Evolutionary conservation across 345 rosid genomes (phyloP), one percentile per base, ranked within the genome.

Genomic region (Eucalyptus albens): DNA sequence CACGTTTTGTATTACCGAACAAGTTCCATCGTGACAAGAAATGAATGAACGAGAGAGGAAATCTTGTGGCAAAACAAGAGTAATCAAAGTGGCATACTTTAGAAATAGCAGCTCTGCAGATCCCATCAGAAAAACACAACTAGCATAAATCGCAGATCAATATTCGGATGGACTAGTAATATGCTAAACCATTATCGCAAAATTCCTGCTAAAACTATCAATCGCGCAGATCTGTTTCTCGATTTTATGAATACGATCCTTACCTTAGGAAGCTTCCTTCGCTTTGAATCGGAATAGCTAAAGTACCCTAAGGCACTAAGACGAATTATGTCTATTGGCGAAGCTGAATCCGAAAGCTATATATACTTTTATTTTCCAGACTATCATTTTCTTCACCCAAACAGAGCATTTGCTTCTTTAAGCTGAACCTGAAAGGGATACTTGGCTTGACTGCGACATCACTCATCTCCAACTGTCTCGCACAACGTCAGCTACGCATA

Each of bases 401-500:
- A 55, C 60, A 22, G 27, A 55, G 1, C 60, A 55, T 55, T 55
- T 55, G 31, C 67, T 60, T 60, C 14, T 60, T 59, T 12, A 50
- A 50, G 53, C 53, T 50, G 8, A 50, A 50, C 6, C 53, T 50
- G 1, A 50, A 50, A 50, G 19, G 0, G 19, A 50, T 50, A 1
- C 53, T 50, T 50, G 53, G 53, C 53, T 50, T 50, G 53, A 50
- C 5, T 49, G 50, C 5, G 1, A 49, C 50, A 49, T 49, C 50
- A 12, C 15, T 49, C 50, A 12, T 49, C 50, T 49, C 50, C 19
- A 6, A 60, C 77, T 4, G 21, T 67, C 67, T 59, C 15, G 8
- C n/a, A 11, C 29, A 24, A 26, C 67, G 1, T 59, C 8, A 1
- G 15, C 65, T 3, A 5, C 1, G 6, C 67, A 1, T 13, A 27